Percentiles rank a stretch among this genome's conserved stretches.
Conservation (phyloP, 2,329 filamentous ascomycete genomes). For the Ceratocystis huliohia region DNA sequence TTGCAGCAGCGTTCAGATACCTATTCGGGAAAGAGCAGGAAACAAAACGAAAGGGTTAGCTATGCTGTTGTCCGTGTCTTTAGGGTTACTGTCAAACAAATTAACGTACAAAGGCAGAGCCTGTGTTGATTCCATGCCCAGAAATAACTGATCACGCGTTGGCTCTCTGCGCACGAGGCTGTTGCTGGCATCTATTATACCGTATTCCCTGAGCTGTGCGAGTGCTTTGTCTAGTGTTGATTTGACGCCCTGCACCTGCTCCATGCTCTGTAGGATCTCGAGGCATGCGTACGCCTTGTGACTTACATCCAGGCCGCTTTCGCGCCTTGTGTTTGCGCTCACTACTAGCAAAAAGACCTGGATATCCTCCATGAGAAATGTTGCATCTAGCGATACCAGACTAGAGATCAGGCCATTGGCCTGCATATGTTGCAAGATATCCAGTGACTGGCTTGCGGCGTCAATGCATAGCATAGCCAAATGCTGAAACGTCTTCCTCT, state of each 20-base stretch:
- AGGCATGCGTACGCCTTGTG: constrained; percentile 21
- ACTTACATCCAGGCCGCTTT: constrained; percentile 10
- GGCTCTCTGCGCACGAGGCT: not conserved
- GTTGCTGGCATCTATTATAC: constrained; percentile 6
- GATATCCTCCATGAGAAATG: constrained; percentile 23
- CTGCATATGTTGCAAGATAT: constrained; percentile 23
- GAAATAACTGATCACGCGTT: constrained; percentile 12
- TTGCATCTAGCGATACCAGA: constrained; percentile 24
- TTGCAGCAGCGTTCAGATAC: not conserved
- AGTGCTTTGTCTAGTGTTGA: not conserved
- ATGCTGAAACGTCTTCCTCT: constrained; percentile 23
- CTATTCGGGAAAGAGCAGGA: not conserved
- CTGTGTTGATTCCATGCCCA: not conserved
- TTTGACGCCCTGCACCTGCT: constrained; percentile 23
- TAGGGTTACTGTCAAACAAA: not conserved
- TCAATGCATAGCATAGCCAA: constrained; percentile 24
- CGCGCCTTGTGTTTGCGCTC: constrained; percentile 14
- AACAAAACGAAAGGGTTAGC: not conserved
- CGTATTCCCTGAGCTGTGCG: not conserved
- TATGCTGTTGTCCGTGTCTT: not conserved
- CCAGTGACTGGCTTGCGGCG: constrained; percentile 23
- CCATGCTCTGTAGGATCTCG: constrained; percentile 25
- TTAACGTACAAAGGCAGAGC: not conserved
- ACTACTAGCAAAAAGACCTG: constrained; percentile 25
- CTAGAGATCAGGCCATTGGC: constrained; percentile 23